These are phyloP conservation scores for Schizophyllum commune DNA, from an alignment of 1,284 basidiomycete species.

Conservation along the genomic window DNA sequence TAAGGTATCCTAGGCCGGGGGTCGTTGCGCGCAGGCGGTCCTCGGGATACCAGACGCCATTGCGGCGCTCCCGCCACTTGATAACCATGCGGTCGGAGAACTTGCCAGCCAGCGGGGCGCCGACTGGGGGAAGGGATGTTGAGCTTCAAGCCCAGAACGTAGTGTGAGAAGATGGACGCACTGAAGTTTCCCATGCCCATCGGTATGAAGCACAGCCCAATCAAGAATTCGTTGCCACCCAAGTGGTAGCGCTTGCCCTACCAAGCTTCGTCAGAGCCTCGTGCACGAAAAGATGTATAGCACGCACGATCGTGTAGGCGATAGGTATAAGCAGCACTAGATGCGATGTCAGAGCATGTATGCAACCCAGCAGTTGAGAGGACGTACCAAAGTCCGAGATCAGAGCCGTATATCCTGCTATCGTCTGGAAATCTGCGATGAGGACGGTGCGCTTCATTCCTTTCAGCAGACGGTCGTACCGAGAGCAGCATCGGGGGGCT, in stretches of 20 bases:
- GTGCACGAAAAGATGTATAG: not conserved
- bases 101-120: slow-evolving; percentile 30
- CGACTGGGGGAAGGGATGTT: slow-evolving; percentile 16
- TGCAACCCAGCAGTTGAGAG: not conserved
- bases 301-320: slow-evolving; percentile 30
- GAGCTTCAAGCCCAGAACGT: not conserved
- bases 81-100: slow-evolving; percentile 30
- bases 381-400: slow-evolving; percentile 39
- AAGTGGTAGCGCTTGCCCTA: slow-evolving; percentile 55
- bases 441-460: not conserved
- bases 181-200: slow-evolving; percentile 54
- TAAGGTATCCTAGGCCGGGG: slow-evolving; percentile 22
- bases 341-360: not conserved
- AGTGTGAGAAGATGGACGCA: too few relatives aligned
- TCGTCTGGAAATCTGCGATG: slow-evolving; percentile 18
- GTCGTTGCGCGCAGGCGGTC: slow-evolving; percentile 32
- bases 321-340: slow-evolving; percentile 33
- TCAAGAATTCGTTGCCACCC: slow-evolving; percentile 41
- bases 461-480: slow-evolving; percentile 29
- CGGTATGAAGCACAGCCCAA: slow-evolving; percentile 56
- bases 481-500: slow-evolving; percentile 52
- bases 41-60: slow-evolving; percentile 32
- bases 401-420: slow-evolving; percentile 30
- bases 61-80: slow-evolving; percentile 28
- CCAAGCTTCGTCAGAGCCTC: not conserved